Percentiles rank a stretch among this genome's conserved stretches.
Evolutionary conservation across 140 eudicot genomes (phyloP).

Genomic region (Bidens hawaiensis): DNA sequence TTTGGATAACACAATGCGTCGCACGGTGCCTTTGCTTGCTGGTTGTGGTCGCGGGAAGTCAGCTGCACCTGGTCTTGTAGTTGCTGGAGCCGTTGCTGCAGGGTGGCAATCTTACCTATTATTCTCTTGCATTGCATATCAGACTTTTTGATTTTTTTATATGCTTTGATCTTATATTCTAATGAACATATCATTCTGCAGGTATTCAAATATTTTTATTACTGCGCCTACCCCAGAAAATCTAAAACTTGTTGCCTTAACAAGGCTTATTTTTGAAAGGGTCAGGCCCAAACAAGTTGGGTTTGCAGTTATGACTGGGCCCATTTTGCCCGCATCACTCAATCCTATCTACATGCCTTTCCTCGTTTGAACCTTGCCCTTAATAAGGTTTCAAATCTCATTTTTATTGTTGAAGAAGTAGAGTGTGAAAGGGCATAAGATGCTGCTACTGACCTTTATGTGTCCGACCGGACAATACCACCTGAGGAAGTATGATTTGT

Average conservation of each 20-base stretch:
- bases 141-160: not conserved
- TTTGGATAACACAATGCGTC: conserved; percentile 77
- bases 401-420: conserved; percentile 75
- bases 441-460: conserved; percentile 70
- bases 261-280: conserved; percentile 94
- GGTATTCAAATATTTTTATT: conserved; percentile 86
- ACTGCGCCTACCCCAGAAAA: conserved; percentile 98
- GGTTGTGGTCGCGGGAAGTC: conserved; percentile 94
- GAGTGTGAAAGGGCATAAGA: conserved; percentile 97
- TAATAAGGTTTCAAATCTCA: conserved; percentile 38
- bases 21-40: conserved; percentile 93
- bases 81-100: conserved; percentile 90
- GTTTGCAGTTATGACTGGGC: conserved; percentile 92
- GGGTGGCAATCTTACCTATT: conserved; percentile 42
- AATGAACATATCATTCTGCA: conserved; percentile 17
- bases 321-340: conserved; percentile 94
- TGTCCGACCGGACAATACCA: conserved; percentile 88
- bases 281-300: conserved; percentile 96
- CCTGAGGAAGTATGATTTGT: conserved; percentile 88
- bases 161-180: conserved; percentile 5
- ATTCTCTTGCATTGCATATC: not conserved
- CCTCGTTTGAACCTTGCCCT: too few relatives aligned
- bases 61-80: conserved; percentile 86
- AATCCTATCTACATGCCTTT: conserved; percentile 91
- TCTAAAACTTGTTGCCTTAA: conserved; percentile 77